These are phyloP conservation scores for Pleurotus tuoliensis DNA, from an alignment of 768 basidiomycete genomes.

Conservation along the genomic window DNA sequence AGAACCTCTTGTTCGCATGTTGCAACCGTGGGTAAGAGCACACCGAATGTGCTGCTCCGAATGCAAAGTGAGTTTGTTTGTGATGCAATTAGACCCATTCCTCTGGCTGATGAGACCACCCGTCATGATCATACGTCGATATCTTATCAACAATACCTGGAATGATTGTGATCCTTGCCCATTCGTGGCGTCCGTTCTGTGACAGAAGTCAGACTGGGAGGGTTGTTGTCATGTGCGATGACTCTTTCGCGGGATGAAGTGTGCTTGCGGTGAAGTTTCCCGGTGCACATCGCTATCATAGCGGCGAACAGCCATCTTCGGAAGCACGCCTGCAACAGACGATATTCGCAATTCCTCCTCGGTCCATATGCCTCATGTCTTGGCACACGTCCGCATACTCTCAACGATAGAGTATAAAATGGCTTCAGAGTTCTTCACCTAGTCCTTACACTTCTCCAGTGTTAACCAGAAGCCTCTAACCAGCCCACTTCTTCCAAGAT, in stretches of 20 bases:
- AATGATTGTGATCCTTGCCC: background rate
- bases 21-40: background rate
- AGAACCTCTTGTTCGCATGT: background rate
- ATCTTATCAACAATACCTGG: too few relatives aligned
- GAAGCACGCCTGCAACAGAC: background rate
- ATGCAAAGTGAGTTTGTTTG: background rate
- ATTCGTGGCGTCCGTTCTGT: background rate
- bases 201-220: background rate
- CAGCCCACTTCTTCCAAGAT: background rate
- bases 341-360: conserved; percentile 1
- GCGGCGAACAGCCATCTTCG: background rate
- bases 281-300: background rate
- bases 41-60: background rate
- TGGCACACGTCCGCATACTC: background rate
- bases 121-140: too few relatives aligned
- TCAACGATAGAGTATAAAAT: background rate
- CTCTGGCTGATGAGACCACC: background rate
- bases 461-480: background rate
- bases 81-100: background rate
- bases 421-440: background rate
- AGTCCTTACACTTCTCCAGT: conserved; percentile 2
- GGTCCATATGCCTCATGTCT: conserved; percentile 2
- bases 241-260: too few relatives aligned
- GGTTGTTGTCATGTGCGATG: conserved; percentile 2
- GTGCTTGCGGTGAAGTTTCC: background rate